phyloP scores from a whole-genome alignment of 768 basidiomycete species.

The Piloderma croceum region DNA sequence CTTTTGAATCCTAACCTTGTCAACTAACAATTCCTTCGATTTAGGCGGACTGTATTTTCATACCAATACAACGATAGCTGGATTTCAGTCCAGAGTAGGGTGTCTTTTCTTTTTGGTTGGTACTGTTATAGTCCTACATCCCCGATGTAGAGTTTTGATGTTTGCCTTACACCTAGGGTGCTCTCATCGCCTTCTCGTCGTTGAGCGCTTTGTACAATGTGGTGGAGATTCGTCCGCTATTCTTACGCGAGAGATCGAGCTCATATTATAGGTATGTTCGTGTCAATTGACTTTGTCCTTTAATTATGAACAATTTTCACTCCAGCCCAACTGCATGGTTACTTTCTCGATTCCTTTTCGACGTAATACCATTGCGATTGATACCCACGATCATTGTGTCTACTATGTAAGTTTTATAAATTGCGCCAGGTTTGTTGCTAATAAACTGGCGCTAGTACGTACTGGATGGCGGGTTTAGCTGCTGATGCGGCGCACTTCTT shows the following conservation, averaged over 20 bases:
- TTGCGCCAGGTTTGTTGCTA: not conserved
- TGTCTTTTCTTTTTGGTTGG: slow-evolving; percentile 87
- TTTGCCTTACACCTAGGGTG: slow-evolving; percentile 47
- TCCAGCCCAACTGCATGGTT: slow-evolving; percentile 85
- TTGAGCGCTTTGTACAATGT: slow-evolving; percentile 88
- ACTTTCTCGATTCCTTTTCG: slow-evolving; percentile 81
- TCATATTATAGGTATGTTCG: slow-evolving; percentile 70
- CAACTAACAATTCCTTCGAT: slow-evolving; percentile 1
- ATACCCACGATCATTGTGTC: slow-evolving; percentile 85
- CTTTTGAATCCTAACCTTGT: not conserved
- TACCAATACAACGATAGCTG: slow-evolving; percentile 76
- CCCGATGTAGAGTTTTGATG: not conserved
- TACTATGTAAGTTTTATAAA: slow-evolving; percentile 58
- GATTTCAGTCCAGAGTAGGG: slow-evolving; percentile 92
- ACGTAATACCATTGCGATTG: slow-evolving; percentile 82
- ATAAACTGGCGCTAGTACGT: slow-evolving; percentile 45
- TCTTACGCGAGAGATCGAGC: slow-evolving; percentile 83
- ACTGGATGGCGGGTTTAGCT: slow-evolving; percentile 93
- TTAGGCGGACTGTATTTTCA: slow-evolving; percentile 82
- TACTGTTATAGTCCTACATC: slow-evolving; percentile 2
- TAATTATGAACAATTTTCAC: slow-evolving; percentile 3
- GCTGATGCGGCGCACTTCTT: slow-evolving; percentile 78
- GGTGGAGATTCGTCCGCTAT: slow-evolving; percentile 76
- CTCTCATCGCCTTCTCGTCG: slow-evolving; percentile 86
- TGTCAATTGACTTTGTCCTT: not conserved